Conservation (phyloP, 2,329 filamentous ascomycete species). For the Cryoendolithus antarcticus region DNA sequence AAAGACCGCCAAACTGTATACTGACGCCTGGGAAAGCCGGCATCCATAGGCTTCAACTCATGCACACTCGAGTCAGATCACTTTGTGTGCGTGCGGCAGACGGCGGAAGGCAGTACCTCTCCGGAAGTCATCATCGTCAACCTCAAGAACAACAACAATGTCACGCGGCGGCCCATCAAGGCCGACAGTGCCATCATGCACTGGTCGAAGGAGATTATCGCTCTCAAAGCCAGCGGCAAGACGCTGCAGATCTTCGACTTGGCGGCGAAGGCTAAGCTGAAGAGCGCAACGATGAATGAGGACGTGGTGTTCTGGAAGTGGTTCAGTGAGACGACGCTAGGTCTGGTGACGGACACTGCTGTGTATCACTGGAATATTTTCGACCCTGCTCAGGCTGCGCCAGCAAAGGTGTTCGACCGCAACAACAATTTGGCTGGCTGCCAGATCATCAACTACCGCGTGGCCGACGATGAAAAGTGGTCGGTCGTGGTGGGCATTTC, state of each 20-base stretch:
- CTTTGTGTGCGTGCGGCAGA: constrained; percentile 93
- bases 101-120: constrained; percentile 69
- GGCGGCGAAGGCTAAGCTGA: constrained; percentile 83
- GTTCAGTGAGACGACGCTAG: constrained; percentile 81
- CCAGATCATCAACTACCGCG: constrained; percentile 99
- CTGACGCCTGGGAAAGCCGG: constrained; percentile 34
- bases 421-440: constrained; percentile 79
- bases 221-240: constrained; percentile 83
- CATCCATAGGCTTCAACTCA: constrained; percentile 74
- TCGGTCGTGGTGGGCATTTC: constrained; percentile 96
- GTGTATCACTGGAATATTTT: constrained; percentile 99
- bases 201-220: constrained; percentile 91
- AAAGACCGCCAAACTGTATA: constrained; percentile 6
- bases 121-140: constrained; percentile 96
- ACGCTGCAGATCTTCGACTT: constrained; percentile 98
- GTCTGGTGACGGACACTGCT: constrained; percentile 77
- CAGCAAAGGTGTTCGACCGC: constrained; percentile 87
- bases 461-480: constrained; percentile 93
- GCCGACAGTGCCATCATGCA: constrained; percentile 99
- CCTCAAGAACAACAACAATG: constrained; percentile 93
- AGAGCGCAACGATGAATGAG: constrained; percentile 91
- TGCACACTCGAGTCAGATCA: constrained; percentile 96
- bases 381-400: constrained; percentile 63
- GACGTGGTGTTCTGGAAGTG: constrained; percentile 99
- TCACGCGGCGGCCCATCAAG: constrained; percentile 90